Conservation (phyloP, 2,329 filamentous ascomycete species). For the Diplocarpon rosae region DNA sequence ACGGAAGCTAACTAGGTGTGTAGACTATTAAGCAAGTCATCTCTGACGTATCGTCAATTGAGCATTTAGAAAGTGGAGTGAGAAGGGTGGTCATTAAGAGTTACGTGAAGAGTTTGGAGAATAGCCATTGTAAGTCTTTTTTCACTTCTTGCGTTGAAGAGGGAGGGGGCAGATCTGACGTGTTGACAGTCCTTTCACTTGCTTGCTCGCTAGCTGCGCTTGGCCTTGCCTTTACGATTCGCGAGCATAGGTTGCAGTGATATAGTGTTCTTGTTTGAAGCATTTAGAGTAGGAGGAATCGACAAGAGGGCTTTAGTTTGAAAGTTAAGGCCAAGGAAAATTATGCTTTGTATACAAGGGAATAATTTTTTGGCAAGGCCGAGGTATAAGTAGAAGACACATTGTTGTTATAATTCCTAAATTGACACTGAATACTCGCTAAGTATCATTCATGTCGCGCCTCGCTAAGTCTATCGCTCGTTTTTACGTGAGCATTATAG, state of each 20-base stretch:
- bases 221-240: constrained; percentile 1
- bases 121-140: constrained; percentile 14
- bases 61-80: constrained; percentile 7
- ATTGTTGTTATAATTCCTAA: no score
- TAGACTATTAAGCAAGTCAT: constrained; percentile 16
- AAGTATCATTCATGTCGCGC: no score
- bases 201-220: constrained; percentile 8
- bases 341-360: no score
- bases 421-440: no score
- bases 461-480: no score
- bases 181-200: constrained; percentile 6
- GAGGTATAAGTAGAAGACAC: no score
- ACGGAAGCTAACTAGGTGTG: neutral
- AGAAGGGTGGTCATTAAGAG: constrained; percentile 13
- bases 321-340: no score
- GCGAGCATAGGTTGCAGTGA: constrained; percentile 1
- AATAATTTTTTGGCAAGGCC: no score
- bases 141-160: neutral
- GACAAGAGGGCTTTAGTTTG: no score
- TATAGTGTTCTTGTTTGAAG: neutral
- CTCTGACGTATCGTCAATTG: constrained; percentile 14
- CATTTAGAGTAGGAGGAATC: no score
- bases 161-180: neutral
- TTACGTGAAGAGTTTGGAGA: constrained; percentile 20
- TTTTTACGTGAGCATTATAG: no score